Conservation (phyloP, 2,329 filamentous ascomycete genomes). For the Bipolaris cookei region DNA sequence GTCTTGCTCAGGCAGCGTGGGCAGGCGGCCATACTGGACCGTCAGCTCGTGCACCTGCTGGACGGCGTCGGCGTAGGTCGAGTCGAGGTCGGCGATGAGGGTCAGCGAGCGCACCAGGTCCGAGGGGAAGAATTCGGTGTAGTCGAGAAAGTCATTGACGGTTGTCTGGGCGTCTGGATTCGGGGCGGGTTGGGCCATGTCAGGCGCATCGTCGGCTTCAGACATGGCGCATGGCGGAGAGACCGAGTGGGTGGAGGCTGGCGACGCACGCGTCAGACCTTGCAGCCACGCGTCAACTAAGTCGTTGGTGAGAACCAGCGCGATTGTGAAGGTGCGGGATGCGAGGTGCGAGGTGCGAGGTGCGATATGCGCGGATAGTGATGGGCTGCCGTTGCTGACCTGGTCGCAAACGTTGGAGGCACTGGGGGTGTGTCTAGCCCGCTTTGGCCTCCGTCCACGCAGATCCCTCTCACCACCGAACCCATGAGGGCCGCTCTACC, state of each 20-base stretch:
- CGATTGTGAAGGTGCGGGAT: conserved; percentile 26
- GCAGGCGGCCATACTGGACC: conserved; percentile 58
- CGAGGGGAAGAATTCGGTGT: conserved; percentile 71
- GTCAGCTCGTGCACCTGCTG: conserved; percentile 57
- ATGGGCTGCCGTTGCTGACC: conserved; percentile 14
- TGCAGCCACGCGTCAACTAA: conserved; percentile 49
- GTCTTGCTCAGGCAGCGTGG: conserved; percentile 55
- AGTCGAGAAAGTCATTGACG: conserved; percentile 71
- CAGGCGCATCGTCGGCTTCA: conserved; percentile 42
- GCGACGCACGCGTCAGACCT: conserved; percentile 48
- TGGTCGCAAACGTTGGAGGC: conserved; percentile 16
- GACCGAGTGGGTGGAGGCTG: conserved; percentile 37
- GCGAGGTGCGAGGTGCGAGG: conserved; percentile 23
- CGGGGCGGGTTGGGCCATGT: conserved; percentile 51
- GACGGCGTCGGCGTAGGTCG: conserved; percentile 52
- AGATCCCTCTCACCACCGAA: conserved; percentile 10
- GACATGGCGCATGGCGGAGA: conserved; percentile 48
- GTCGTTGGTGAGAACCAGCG: conserved; percentile 37
- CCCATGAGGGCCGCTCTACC: not conserved
- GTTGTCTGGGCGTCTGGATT: conserved; percentile 71
- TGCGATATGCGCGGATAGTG: conserved; percentile 20
- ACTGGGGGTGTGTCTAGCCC: conserved; percentile 16
- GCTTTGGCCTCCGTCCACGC: conserved; percentile 5
- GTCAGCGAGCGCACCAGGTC: conserved; percentile 68
- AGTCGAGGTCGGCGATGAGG: conserved; percentile 62